phyloP scores from a whole-genome alignment of 495 filamentous ascomycete species.

The Penicillium angulare region DNA sequence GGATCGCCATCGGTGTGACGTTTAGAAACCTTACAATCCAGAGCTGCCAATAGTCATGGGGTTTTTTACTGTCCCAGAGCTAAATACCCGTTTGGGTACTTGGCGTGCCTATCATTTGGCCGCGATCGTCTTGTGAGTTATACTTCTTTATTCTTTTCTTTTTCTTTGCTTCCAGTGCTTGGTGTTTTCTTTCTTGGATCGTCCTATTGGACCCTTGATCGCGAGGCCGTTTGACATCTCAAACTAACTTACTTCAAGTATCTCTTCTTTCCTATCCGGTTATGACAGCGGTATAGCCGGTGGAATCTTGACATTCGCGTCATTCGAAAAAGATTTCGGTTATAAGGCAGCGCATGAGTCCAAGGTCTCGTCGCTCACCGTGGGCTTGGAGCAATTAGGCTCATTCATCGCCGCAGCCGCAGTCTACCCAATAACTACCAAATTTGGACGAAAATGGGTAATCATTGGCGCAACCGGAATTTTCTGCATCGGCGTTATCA shows the following conservation, averaged over 20 bases:
- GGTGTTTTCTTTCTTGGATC: no score
- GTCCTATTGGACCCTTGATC: no score
- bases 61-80: slow-evolving; percentile 18
- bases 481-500: slow-evolving; percentile 45
- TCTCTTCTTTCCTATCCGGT: slow-evolving; percentile 35
- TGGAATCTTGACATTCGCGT: slow-evolving; percentile 33
- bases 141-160: neutral
- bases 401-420: slow-evolving; percentile 43
- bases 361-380: slow-evolving; percentile 40
- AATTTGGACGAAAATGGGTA: slow-evolving; percentile 41
- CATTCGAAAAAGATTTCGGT: slow-evolving; percentile 36
- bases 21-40: neutral
- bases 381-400: slow-evolving; percentile 45
- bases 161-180: no score
- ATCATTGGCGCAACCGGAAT: slow-evolving; percentile 43
- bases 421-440: slow-evolving; percentile 46
- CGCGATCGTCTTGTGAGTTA: slow-evolving; percentile 22
- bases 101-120: slow-evolving; percentile 26
- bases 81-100: slow-evolving; percentile 23
- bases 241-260: slow-evolving; percentile 3
- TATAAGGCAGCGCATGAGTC: slow-evolving; percentile 25
- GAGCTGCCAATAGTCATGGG: slow-evolving; percentile 13
- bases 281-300: slow-evolving; percentile 39
- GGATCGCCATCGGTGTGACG: neutral
- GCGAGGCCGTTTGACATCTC: no score